Evolutionary conservation across 2,329 filamentous ascomycete species (phyloP).

Genomic region (Dactylonectria macrodidyma): DNA sequence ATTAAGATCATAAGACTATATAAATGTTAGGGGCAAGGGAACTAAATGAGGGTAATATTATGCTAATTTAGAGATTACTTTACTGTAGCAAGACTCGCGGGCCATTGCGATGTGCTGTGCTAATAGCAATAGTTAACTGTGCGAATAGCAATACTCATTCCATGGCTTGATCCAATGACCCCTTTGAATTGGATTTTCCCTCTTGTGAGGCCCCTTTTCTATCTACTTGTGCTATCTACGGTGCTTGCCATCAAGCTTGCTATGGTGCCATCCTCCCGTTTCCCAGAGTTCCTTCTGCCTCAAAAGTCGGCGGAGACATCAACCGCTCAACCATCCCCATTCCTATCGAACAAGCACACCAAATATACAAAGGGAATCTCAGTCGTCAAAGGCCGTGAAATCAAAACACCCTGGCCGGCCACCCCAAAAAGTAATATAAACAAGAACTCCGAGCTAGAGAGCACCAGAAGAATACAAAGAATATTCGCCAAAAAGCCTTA

Average conservation of each 20-base stretch:
- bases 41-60: too few species aligned
- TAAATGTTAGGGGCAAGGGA: too few species aligned
- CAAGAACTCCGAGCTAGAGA: background rate
- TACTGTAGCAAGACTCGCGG: too few species aligned
- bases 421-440: background rate
- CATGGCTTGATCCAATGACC: background rate
- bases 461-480: background rate
- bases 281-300: background rate
- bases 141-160: too few species aligned
- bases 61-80: too few species aligned
- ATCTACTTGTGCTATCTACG: conserved; percentile 9
- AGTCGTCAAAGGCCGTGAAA: conserved; percentile 22
- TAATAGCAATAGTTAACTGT: too few species aligned
- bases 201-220: conserved; percentile 10
- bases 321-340: background rate
- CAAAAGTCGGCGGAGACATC: background rate
- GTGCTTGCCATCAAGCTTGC: background rate
- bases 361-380: conserved; percentile 5
- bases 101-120: too few species aligned
- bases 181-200: background rate
- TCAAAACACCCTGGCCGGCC: background rate
- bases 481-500: background rate
- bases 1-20: too few species aligned
- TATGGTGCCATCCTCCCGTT: background rate
- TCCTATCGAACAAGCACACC: background rate